phyloP scores from a whole-genome alignment of 148 eudicot genomes.

The Salicornia ramosissima region DNA sequence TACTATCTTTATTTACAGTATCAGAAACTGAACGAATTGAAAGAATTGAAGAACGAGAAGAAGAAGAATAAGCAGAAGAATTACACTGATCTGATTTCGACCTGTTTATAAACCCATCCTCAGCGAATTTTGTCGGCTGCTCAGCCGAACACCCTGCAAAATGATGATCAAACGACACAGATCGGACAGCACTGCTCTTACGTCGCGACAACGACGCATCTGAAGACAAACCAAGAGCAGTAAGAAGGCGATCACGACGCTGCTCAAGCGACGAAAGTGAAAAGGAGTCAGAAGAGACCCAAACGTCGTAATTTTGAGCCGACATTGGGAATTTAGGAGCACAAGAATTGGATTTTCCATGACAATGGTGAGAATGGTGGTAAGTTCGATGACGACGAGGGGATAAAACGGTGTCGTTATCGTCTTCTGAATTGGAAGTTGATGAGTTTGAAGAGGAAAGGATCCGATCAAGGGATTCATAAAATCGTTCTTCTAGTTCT shows the following conservation, averaged over 20 bases:
- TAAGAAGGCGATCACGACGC: conserved; percentile 64
- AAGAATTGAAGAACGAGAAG: conserved; percentile 28
- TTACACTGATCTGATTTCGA: conserved; percentile 39
- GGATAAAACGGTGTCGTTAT: conserved; percentile 31
- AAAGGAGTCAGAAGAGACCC: conserved; percentile 69
- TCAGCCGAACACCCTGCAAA: not conserved
- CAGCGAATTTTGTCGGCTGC: not conserved
- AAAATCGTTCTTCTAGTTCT: conserved; percentile 22
- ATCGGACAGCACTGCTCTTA: conserved; percentile 23
- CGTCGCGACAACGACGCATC: conserved; percentile 47
- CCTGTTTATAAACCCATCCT: conserved; percentile 25
- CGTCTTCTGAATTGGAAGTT: conserved; percentile 46
- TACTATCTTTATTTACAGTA: conserved; percentile 51
- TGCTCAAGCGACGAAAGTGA: conserved; percentile 68
- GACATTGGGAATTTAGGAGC: conserved; percentile 41
- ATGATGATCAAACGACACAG: conserved; percentile 38
- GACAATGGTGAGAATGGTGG: conserved; percentile 7
- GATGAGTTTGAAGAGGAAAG: conserved; percentile 53
- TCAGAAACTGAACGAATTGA: conserved; percentile 42
- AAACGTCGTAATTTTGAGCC: conserved; percentile 55
- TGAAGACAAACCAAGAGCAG: conserved; percentile 47
- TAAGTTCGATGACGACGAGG: conserved; percentile 9
- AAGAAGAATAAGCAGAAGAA: conserved; percentile 11
- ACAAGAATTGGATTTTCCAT: conserved; percentile 9
- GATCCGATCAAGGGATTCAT: conserved; percentile 32